A percentile compares a stretch with the other conserved stretches of the same genome.
Conservation (phyloP, 2,329 filamentous ascomycete genomes). For the Lecanosticta acicola region DNA sequence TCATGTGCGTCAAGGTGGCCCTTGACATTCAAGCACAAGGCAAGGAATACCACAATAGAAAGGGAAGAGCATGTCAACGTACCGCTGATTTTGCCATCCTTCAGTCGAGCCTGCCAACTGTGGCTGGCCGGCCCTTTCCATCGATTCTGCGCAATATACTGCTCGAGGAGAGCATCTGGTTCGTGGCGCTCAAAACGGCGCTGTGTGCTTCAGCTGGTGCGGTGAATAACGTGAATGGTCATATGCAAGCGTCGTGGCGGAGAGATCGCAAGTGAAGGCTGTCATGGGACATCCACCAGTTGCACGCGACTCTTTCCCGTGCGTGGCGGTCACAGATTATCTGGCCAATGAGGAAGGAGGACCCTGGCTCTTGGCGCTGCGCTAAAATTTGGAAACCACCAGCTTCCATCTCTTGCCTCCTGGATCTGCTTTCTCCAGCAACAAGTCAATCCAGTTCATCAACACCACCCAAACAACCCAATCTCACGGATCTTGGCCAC, state of each 20-base stretch:
- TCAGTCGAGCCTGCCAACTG: slow-evolving; percentile 7
- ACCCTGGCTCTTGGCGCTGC: background rate
- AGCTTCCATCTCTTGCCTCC: slow-evolving; percentile 2
- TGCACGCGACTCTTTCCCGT: no score
- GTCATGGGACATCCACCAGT: no score
- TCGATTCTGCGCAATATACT: slow-evolving; percentile 9
- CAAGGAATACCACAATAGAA: no score
- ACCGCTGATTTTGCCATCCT: slow-evolving; percentile 11
- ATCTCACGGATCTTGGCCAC: slow-evolving; percentile 32
- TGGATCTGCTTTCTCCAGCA: slow-evolving; percentile 25
- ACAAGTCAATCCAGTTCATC: slow-evolving; percentile 20
- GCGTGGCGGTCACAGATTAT: no score
- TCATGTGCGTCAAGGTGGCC: background rate
- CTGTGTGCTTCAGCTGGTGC: background rate
- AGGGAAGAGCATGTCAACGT: slow-evolving; percentile 1
- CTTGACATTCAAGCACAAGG: background rate
- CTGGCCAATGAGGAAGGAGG: background rate
- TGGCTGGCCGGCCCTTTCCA: slow-evolving; percentile 19
- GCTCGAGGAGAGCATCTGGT: background rate
- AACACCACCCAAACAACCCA: slow-evolving; percentile 19
- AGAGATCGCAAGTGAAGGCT: background rate
- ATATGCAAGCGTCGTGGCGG: background rate
- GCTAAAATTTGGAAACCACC: background rate
- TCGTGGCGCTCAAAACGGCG: no score
- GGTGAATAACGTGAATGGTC: background rate